Evolutionary conservation across 1,284 basidiomycete species (phyloP).

Genomic region (Fomitopsis palustris): DNA sequence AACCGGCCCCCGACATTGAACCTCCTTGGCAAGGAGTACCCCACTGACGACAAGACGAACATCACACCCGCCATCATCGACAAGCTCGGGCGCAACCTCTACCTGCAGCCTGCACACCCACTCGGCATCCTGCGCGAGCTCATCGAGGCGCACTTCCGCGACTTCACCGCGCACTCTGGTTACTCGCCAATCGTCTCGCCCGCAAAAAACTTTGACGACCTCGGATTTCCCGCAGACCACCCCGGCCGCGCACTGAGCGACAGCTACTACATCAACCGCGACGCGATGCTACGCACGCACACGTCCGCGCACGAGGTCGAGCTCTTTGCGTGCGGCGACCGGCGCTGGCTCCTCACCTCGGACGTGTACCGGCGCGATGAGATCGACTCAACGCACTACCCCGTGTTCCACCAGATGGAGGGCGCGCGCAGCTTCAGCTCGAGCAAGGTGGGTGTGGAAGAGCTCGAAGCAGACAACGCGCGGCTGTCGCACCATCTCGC

Average conservation of each 20-base stretch:
- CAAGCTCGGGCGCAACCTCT: constrained; percentile 71
- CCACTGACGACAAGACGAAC: constrained; percentile 81
- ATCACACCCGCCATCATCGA: constrained; percentile 81
- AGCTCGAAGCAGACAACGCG: constrained; percentile 64
- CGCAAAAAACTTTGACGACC: constrained; percentile 93
- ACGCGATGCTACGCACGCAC: constrained; percentile 93
- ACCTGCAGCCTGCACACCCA: constrained; percentile 79
- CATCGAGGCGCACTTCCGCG: constrained; percentile 82
- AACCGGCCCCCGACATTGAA: constrained; percentile 7
- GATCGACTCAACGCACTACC: constrained; percentile 96
- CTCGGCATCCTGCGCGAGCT: constrained; percentile 81
- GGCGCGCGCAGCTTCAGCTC: constrained; percentile 81
- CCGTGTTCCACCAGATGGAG: constrained; percentile 99
- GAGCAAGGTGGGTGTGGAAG: constrained; percentile 48
- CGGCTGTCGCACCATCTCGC: constrained; percentile 60
- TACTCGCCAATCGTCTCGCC: constrained; percentile 89
- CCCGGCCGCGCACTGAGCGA: constrained; percentile 89
- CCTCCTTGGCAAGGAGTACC: constrained; percentile 58
- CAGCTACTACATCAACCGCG: constrained; percentile 93
- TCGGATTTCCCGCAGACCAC: constrained; percentile 92
- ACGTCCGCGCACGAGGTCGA: constrained; percentile 98
- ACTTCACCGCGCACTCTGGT: constrained; percentile 67
- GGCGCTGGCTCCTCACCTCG: constrained; percentile 91
- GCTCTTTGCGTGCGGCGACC: constrained; percentile 74
- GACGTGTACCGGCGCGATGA: constrained; percentile 99